Evolutionary conservation across 129 eudicot genomes (phyloP), one percentile per base, ranked within the genome.

Genomic region (Smallanthus sonchifolius): DNA sequence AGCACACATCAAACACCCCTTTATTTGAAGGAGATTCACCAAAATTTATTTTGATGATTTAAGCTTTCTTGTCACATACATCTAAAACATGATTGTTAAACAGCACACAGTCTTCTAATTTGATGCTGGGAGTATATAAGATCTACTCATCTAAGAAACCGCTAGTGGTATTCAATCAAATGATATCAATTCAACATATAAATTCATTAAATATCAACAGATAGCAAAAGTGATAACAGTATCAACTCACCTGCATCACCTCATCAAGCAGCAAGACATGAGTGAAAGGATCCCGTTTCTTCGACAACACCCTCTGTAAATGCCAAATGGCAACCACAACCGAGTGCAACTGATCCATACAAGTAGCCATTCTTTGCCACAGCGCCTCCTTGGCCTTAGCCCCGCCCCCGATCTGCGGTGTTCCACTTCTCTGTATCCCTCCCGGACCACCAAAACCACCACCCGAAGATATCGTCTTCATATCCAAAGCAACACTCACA

Each of bases 251-350:
- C 96, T 89, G 83, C 82, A 93, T 90, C 56, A 93, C 97, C 62
- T 90, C 98, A 77, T 93, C 98, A 17, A 93, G 95, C 45, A 93
- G 70, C 80, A 93, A 80, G 14, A 88, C 92, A 77, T 89, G 98
- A 42, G 98, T 93, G 73, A 93, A 93, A 8, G 98, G 98, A 51
- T 93, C 98, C 75, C 96, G 80, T 83, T 93, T 93, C 92, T 93
- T 93, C 0, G 96, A 93, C 77, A 93, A 84, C 55, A 93, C 98
- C 82, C 98, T 93, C 87, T 93, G 98, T 83, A 93, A 87, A 84
- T 90, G 95, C 98, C 98, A 93, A 86, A 90, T 84, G 4, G 92
- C 92, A 28, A 93, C 89, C 32, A 90, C 82, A 24, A 90, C 82
- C 2, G 89, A 83, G 84, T 93, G 98, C 83, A 93, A 72, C 81